Evolutionary conservation across 306 rosid genomes (phyloP).

Genomic region (Malus sieversii): DNA sequence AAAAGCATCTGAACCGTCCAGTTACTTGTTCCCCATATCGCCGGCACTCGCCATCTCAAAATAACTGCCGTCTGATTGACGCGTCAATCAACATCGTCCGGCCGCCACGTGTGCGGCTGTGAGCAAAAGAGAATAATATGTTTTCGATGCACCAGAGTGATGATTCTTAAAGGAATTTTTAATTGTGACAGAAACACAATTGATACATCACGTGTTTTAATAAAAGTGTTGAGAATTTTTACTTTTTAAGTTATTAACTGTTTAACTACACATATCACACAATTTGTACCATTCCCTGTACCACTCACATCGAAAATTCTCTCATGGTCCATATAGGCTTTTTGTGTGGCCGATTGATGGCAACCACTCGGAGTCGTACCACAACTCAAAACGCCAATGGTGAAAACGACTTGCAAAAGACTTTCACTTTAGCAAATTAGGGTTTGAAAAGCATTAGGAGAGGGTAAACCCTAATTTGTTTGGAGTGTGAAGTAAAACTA

Average conservation of each 20-base stretch:
- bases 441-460: too few relatives aligned
- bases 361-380: background rate
- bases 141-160: background rate
- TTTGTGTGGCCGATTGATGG: background rate
- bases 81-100: background rate
- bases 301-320: too few relatives aligned
- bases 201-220: too few relatives aligned
- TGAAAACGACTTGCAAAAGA: too few relatives aligned
- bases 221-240: rapidly evolving
- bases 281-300: too few relatives aligned
- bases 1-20: conserved; percentile 17
- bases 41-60: conserved; percentile 15
- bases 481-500: too few relatives aligned
- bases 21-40: conserved; percentile 13
- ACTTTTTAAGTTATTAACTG: too few relatives aligned
- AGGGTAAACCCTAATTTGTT: too few relatives aligned
- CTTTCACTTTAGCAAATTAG: too few relatives aligned
- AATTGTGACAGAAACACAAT: rapidly evolving
- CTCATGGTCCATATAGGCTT: background rate
- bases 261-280: too few relatives aligned
- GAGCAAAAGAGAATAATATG: background rate
- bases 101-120: background rate
- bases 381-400: background rate
- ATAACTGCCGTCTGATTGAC: conserved; percentile 24
- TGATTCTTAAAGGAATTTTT: rapidly evolving